These are phyloP conservation scores for Arabidopsis suecica DNA, from an alignment of 345 rosid genomes.

Conservation along the genomic window DNA sequence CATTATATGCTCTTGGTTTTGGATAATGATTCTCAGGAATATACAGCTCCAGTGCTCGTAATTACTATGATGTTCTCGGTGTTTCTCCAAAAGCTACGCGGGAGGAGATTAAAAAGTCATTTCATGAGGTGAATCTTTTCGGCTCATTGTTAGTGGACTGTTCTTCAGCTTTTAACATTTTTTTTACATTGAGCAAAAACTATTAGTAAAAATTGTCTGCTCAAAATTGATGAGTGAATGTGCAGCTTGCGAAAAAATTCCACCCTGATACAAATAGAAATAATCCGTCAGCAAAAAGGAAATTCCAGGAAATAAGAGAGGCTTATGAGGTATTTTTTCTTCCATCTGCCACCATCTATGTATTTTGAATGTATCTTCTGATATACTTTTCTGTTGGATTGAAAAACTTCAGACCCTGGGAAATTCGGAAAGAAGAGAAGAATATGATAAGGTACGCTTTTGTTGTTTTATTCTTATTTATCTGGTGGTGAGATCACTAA, in stretches of 20 bases:
- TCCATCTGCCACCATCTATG: constrained; percentile 5
- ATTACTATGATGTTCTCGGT: constrained; percentile 80
- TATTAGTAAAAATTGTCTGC: not conserved
- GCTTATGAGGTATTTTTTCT: constrained; percentile 74
- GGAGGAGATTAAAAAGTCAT: constrained; percentile 87
- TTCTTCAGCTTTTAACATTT: not conserved
- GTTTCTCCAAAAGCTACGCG: constrained; percentile 69
- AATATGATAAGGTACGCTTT: constrained; percentile 64
- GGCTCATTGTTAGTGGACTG: not conserved
- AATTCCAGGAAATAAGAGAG: constrained; percentile 86
- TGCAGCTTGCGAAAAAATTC: constrained; percentile 93
- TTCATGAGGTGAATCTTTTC: constrained; percentile 59
- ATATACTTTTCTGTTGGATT: constrained; percentile 17
- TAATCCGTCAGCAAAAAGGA: constrained; percentile 83
- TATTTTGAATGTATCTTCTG: constrained; percentile 5
- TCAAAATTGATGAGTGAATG: constrained; percentile 18
- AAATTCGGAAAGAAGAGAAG: constrained; percentile 68
- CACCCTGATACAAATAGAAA: constrained; percentile 93
- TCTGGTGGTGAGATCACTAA: constrained; percentile 18
- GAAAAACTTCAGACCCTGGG: constrained; percentile 60
- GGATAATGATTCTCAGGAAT: constrained; percentile 49
- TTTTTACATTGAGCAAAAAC: not conserved
- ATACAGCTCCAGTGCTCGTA: constrained; percentile 49
- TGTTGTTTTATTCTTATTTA: constrained; percentile 22
- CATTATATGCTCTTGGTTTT: not conserved